Evolutionary conservation across 2,329 filamentous ascomycete genomes (phyloP).

Genomic region (Reticulascus tulasneorum): DNA sequence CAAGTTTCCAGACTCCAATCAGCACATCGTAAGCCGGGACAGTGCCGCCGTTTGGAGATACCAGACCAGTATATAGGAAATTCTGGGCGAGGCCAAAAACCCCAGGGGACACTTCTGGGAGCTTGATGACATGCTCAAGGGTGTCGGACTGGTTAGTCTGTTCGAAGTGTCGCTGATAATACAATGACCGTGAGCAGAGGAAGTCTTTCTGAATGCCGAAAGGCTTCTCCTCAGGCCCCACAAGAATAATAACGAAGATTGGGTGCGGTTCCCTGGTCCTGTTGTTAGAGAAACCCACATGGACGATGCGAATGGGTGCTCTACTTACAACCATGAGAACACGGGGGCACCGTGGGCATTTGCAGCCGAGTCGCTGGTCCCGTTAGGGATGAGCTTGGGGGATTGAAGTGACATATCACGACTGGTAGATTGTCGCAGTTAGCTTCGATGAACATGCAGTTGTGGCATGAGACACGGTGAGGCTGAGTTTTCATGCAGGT

Average conservation of each 20-base stretch:
- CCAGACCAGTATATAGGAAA: constrained; percentile 48
- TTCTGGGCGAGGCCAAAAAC: constrained; percentile 54
- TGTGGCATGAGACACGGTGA: no score
- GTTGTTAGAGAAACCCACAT: constrained; percentile 6
- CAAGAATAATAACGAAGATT: constrained; percentile 50
- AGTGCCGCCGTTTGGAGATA: constrained; percentile 37
- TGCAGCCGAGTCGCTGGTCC: no score
- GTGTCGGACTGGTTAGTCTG: constrained; percentile 27
- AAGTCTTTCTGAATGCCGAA: constrained; percentile 59
- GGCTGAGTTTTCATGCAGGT: no score
- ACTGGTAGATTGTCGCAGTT: no score
- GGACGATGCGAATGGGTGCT: neutral
- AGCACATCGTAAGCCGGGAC: constrained; percentile 51
- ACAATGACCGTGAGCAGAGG: constrained; percentile 46
- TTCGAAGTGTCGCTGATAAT: constrained; percentile 43
- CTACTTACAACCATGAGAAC: constrained; percentile 36
- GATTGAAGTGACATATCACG: no score
- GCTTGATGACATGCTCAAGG: constrained; percentile 46
- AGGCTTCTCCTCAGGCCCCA: constrained; percentile 47
- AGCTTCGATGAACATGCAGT: no score
- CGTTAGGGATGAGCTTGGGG: no score
- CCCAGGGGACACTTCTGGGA: constrained; percentile 43
- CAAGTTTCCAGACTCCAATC: constrained; percentile 54
- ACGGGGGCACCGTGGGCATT: no score
- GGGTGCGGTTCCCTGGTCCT: constrained; percentile 49